Evolutionary conservation across 192 early-diverging fungal species (phyloP), one percentile per base, ranked within the genome.

Genomic region (Backusella circina): DNA sequence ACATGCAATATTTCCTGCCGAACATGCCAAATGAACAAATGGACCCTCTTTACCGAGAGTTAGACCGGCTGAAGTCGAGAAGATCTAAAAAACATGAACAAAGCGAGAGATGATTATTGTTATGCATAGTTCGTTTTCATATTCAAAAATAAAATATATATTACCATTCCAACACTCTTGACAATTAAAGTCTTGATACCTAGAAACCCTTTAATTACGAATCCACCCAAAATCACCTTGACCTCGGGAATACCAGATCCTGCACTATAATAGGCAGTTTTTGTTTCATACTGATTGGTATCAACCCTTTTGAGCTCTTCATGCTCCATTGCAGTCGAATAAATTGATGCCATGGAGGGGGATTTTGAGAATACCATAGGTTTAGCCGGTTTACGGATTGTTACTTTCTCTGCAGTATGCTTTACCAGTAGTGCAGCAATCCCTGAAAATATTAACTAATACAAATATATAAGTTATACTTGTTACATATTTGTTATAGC

Each of bases 231-330:
- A 39, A 97, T 97, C 21, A 94, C 94, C 79, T 99, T 99, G 67
- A 99, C 92, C 83, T 99, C 96, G 21, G 96, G 91, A 47, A 97
- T 92, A 37, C 96, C 96, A 26, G 91, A 93, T 26, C 96, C 96
- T 13, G 95, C 95, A 64, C 93, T 93, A 73, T 97, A 97, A 41
- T 89, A 90, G 26, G 87, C 85, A n/a, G 82, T 85, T 72, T 92
- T 91, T 66, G 88, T 86, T 12, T 87, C 84, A 35, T 26, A 50
- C 35, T 35, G 37, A 44, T 21, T 28, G 10, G n/a, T 30, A 2
- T 39, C 38, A 6, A 1, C 9, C 21, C 41, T 41, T 71, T 71
- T 41, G 8, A 61, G 13, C 8, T 54, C 32, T 13, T 73, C 35
- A 18, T 64, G 9, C 35, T 37, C 36, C 54, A 61, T 61, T 61